Conservation (phyloP, 805 yeast species). For the Wickerhamia fluorescens region DNA sequence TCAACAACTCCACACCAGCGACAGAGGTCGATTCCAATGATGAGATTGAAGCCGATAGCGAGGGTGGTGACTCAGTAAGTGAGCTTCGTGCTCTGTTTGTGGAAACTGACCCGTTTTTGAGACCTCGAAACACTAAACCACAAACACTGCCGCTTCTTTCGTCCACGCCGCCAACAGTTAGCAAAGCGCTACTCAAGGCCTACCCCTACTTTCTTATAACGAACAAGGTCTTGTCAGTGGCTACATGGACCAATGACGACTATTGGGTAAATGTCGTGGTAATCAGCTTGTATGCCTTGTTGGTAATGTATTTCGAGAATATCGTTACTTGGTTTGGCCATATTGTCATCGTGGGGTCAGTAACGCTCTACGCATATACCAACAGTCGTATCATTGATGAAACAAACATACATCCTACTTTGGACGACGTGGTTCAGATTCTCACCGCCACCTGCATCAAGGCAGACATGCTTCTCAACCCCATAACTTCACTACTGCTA, state of each 20-base stretch:
- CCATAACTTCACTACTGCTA: slow-evolving; percentile 69
- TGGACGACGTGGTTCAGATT: slow-evolving; percentile 78
- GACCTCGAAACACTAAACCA: slow-evolving; percentile 18
- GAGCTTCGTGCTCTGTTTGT: not conserved
- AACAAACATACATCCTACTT: slow-evolving; percentile 63
- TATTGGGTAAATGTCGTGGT: slow-evolving; percentile 65
- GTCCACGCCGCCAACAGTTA: slow-evolving; percentile 86
- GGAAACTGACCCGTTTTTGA: not conserved
- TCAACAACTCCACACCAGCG: no score
- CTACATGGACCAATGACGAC: slow-evolving; percentile 91
- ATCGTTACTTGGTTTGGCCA: slow-evolving; percentile 80
- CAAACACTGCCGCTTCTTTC: slow-evolving; percentile 76
- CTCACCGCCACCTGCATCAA: slow-evolving; percentile 69
- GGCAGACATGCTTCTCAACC: slow-evolving; percentile 70
- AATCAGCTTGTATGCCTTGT: slow-evolving; percentile 45
- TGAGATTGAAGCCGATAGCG: no score
- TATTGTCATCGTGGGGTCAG: slow-evolving; percentile 53
- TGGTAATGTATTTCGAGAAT: slow-evolving; percentile 73
- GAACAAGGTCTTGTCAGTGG: slow-evolving; percentile 59
- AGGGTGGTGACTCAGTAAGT: slow-evolving; percentile 1
- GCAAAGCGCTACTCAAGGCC: slow-evolving; percentile 72
- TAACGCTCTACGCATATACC: slow-evolving; percentile 54
- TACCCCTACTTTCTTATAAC: slow-evolving; percentile 79
- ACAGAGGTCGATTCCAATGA: no score
- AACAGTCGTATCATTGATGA: slow-evolving; percentile 51